A percentile compares a stretch with the other conserved stretches of the same genome.
Evolutionary conservation across 176 grass and related monocot species (phyloP).

Genomic region (Oryza officinalis): DNA sequence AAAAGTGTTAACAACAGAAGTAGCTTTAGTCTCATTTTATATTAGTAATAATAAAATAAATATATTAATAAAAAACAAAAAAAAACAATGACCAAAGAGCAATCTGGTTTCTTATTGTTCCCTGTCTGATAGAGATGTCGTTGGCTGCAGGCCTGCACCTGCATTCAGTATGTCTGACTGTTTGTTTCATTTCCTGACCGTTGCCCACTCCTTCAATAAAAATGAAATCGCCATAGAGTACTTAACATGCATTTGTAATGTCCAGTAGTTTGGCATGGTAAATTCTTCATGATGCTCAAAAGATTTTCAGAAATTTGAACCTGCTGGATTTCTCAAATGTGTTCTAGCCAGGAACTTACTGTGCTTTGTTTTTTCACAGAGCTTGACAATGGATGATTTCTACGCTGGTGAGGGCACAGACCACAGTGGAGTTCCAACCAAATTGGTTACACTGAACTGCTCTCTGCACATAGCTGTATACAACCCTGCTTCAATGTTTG

Average conservation of each 20-base stretch:
- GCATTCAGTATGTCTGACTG: constrained; percentile 21
- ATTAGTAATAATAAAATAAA: not conserved
- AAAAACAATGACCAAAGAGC: not conserved
- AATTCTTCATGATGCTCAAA: not conserved
- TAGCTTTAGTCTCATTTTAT: constrained; percentile 9
- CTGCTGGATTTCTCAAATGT: not conserved
- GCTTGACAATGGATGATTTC: constrained; percentile 70
- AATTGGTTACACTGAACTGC: constrained; percentile 88
- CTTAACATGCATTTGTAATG: constrained; percentile 12
- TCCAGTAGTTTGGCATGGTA: not conserved
- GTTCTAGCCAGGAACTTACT: not conserved
- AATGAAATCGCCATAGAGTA: not conserved
- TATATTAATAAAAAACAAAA: not conserved
- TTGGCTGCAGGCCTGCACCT: constrained; percentile 25
- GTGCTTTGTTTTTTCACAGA: constrained; percentile 48
- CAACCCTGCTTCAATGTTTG: constrained; percentile 86
- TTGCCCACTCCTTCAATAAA: not conserved
- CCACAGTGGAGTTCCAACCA: constrained; percentile 81
- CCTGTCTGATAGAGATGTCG: constrained; percentile 20
- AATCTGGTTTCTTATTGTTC: not conserved
- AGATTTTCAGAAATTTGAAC: not conserved
- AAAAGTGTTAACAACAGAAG: not conserved
- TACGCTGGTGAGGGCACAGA: constrained; percentile 91
- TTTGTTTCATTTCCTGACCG: constrained; percentile 4
- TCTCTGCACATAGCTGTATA: constrained; percentile 72